Percentiles rank a stretch among this genome's conserved stretches.
These are phyloP conservation scores for Aschersonia sp. DNA, from an alignment of 2,329 filamentous ascomycete species.

Conservation along the genomic window DNA sequence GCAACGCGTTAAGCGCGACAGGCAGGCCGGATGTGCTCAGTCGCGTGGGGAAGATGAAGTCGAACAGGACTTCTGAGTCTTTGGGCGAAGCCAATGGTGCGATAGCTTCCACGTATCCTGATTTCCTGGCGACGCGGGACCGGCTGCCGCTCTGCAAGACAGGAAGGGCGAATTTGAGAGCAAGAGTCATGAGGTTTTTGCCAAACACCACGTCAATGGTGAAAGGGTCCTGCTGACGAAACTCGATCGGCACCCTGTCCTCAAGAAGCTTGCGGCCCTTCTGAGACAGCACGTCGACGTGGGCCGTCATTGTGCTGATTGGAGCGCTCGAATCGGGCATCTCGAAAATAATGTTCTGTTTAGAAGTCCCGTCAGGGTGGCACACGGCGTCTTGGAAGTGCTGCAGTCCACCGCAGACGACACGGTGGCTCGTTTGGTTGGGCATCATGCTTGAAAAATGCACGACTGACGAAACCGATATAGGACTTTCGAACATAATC, in stretches of 20 bases:
- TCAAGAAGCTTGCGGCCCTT: slow-evolving; percentile 20
- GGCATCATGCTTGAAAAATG: slow-evolving; percentile 21
- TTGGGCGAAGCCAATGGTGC: slow-evolving; percentile 15
- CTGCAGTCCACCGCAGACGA: slow-evolving; percentile 10
- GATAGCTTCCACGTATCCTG: slow-evolving; percentile 29
- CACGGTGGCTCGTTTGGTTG: slow-evolving; percentile 15
- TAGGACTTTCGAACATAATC: slow-evolving; percentile 16
- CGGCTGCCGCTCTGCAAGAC: slow-evolving; percentile 19
- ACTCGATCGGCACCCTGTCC: slow-evolving; percentile 20
- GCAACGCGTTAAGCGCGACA: slow-evolving; percentile 20
- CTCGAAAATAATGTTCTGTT: slow-evolving; percentile 14
- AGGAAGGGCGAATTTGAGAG: slow-evolving; percentile 25
- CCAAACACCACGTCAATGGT: slow-evolving; percentile 25
- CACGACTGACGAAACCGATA: slow-evolving; percentile 15
- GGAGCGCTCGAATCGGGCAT: slow-evolving; percentile 13
- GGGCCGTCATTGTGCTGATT: slow-evolving; percentile 23
- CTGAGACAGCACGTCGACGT: slow-evolving; percentile 20
- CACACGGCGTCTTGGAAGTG: slow-evolving; percentile 8
- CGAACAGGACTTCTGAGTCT: slow-evolving; percentile 10
- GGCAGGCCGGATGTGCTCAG: slow-evolving; percentile 16
- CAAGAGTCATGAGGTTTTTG: slow-evolving; percentile 13
- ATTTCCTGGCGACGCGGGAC: slow-evolving; percentile 27
- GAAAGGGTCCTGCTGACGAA: slow-evolving; percentile 24
- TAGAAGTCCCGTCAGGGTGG: slow-evolving; percentile 8
- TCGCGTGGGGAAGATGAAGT: slow-evolving; percentile 22